Evolutionary conservation across 495 filamentous ascomycete species (phyloP).

Genomic region (Pyrenula massariospora): DNA sequence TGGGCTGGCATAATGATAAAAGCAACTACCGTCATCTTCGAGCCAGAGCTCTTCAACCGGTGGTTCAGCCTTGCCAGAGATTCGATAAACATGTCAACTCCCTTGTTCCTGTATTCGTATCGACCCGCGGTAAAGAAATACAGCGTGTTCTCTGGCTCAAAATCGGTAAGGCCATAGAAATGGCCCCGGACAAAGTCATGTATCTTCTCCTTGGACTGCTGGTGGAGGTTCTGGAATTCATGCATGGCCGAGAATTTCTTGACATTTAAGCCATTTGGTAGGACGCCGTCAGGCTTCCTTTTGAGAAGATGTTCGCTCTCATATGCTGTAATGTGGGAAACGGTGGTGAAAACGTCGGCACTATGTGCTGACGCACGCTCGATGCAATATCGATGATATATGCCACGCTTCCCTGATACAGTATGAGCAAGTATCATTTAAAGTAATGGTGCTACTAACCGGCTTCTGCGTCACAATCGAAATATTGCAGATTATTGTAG

Average conservation of each 20-base stretch:
- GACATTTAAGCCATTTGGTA: constrained; percentile 95
- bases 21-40: constrained; percentile 92
- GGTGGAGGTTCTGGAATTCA: constrained; percentile 97
- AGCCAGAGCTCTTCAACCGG: constrained; percentile 69
- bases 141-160: constrained; percentile 91
- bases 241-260: constrained; percentile 98
- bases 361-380: constrained; percentile 86
- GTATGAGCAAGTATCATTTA: too few species aligned
- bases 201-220: constrained; percentile 92
- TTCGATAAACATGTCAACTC: constrained; percentile 99
- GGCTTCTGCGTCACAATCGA: constrained; percentile 93
- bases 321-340: constrained; percentile 96
- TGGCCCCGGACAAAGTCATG: constrained; percentile 96
- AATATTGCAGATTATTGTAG: constrained; percentile 97
- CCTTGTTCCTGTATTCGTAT: constrained; percentile 97
- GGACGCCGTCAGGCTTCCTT: constrained; percentile 90
- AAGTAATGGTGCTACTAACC: constrained; percentile 34
- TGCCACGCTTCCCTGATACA: constrained; percentile 59
- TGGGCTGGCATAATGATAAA: constrained; percentile 99
- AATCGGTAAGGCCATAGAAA: constrained; percentile 97
- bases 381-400: constrained; percentile 98
- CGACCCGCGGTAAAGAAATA: constrained; percentile 95
- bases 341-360: constrained; percentile 94
- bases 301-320: constrained; percentile 96
- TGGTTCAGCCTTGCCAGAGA: constrained; percentile 90